Conservation (phyloP, 1,284 basidiomycete genomes). For the Ceratobasidium sp. region DNA sequence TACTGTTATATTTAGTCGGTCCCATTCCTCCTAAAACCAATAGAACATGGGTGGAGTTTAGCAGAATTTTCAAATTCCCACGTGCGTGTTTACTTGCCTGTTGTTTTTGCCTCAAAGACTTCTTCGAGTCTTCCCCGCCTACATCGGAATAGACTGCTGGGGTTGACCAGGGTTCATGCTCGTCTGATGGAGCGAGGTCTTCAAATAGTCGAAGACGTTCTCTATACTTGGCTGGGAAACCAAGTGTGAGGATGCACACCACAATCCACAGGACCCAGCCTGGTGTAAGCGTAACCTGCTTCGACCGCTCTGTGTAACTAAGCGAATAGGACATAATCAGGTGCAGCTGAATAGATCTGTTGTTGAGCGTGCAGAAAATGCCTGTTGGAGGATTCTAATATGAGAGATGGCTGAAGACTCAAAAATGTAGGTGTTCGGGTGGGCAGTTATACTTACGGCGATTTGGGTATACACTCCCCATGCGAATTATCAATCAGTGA, state of each 20-base stretch:
- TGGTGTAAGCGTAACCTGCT: too few species aligned
- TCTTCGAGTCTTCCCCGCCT: background rate
- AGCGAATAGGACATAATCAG: too few species aligned
- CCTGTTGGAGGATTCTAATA: too few species aligned
- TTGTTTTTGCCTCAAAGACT: constrained; percentile 11
- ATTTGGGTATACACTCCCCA: too few species aligned
- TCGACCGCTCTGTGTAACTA: too few species aligned
- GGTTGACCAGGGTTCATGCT: background rate
- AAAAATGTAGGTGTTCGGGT: too few species aligned
- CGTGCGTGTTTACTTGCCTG: background rate
- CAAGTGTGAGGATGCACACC: constrained; percentile 5
- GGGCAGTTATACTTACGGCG: too few species aligned
- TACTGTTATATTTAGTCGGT: constrained; percentile 15
- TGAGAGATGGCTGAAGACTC: too few species aligned
- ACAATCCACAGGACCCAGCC: background rate
- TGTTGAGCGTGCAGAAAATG: too few species aligned
- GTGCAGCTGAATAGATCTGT: too few species aligned
- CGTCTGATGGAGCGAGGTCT: background rate
- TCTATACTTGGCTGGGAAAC: constrained; percentile 25
- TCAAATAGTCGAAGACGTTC: constrained; percentile 25
- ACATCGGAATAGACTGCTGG: background rate
- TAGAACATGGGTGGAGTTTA: too few species aligned
- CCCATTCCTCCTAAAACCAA: constrained; percentile 15
- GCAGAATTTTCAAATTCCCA: background rate
- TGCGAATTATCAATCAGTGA: too few species aligned